These are phyloP conservation scores for Paraleonurus japonicus DNA, from an alignment of 257 asterid genomes.

Conservation along the genomic window DNA sequence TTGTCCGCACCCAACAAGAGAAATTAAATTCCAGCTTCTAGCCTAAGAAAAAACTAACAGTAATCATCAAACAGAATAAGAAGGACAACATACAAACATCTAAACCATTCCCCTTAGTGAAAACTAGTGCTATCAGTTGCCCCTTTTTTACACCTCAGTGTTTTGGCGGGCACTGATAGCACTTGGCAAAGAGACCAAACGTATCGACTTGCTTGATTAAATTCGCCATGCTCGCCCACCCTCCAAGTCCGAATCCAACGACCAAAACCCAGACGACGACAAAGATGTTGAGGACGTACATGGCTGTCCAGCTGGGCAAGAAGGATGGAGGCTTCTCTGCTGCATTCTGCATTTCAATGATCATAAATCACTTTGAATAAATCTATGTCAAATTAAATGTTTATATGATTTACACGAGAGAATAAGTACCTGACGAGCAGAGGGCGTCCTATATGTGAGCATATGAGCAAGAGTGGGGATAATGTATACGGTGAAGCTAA, in stretches of 20 bases:
- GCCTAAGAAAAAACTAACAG: not conserved
- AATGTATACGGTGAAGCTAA: slow-evolving; percentile 43
- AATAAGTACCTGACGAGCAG: slow-evolving; percentile 39
- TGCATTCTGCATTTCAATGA: slow-evolving; percentile 29
- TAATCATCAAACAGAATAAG: not conserved
- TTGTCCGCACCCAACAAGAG: not conserved
- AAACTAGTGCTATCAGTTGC: not conserved
- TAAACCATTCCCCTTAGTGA: not conserved
- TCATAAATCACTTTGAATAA: not conserved
- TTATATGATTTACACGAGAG: no score
- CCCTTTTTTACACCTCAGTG: not conserved
- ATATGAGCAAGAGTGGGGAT: slow-evolving; percentile 49
- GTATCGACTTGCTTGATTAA: slow-evolving; percentile 38
- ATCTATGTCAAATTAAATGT: no score
- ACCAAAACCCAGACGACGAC: slow-evolving; percentile 33
- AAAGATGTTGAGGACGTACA: slow-evolving; percentile 26
- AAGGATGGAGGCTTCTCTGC: slow-evolving; percentile 38
- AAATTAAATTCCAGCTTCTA: no score
- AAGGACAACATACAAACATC: not conserved
- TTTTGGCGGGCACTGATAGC: slow-evolving; percentile 33
- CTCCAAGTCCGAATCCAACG: slow-evolving; percentile 35
- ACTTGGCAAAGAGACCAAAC: slow-evolving; percentile 36
- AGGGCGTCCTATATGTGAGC: slow-evolving; percentile 39
- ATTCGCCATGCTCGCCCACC: slow-evolving; percentile 40
- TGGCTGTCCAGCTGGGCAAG: slow-evolving; percentile 38